Base-by-base conservation (phyloP, 495 filamentous ascomycete species). In the Hypoxylon rickii region DNA sequence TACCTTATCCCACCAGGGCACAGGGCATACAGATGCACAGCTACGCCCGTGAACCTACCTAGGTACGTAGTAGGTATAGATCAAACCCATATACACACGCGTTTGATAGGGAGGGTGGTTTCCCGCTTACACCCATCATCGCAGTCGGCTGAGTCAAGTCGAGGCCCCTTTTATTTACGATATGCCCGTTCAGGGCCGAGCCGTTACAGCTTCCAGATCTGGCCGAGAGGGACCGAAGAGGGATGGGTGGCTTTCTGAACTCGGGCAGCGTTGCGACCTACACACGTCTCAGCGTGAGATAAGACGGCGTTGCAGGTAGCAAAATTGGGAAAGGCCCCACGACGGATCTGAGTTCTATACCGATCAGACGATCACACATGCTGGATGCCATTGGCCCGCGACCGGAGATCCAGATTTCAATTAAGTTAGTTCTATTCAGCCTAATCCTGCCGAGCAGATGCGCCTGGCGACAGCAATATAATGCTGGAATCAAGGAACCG, bases 361-460 rank as follows among this genome's bases (percentile, higher is more conserved):
- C 55, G 55, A 64, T 64, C 60, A 64, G 50, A 42, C 50, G 60
- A 59, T 64, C 60, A 64, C 24, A 55, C 55, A 18, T 7, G 26
- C 36, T 45, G 37, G 51, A 50, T 58, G 37, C 42, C 55, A 64
- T 64, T 64, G 61, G 61, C 44, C 55, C 44, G 45, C 44, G 11
- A 18, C 13, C 55, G 47, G 55, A 55, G 55, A 55, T 63, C 51
- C 61, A 55, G 45, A 52, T 55, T 55, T 40, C 43, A 44, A 38
- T 32, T 20, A 37, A 47, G 19, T 32, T 24, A 24, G 45, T 47
- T 38, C 40, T 44, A 32, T 64, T 63, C 49, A 63, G 59, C 59
- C 59, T 63, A 52, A 57, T 63, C 31, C 37, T 3, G 46, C 36
- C 37, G 41, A 44, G 48, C 29, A 45, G 21, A 22, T 40, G 44